A percentile compares a stretch with the other conserved stretches of the same genome.
phyloP scores from a whole-genome alignment of 345 rosid genomes.

The Euclidium syriacum region DNA sequence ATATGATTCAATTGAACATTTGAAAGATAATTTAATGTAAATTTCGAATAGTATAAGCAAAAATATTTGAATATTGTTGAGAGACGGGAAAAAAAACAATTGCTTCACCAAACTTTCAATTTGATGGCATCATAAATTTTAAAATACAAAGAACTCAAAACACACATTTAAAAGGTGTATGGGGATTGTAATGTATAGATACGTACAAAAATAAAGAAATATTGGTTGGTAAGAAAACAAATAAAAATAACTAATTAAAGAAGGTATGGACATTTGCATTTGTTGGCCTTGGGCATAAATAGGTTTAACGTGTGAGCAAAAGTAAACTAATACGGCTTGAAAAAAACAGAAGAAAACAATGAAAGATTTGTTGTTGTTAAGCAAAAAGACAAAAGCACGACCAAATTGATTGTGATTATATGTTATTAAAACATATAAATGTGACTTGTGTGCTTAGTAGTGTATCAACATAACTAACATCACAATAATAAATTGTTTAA shows the following conservation, averaged over 20 bases:
- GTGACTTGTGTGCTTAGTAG: constrained; percentile 5
- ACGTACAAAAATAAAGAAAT: neutral
- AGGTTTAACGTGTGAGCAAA: constrained; percentile 29
- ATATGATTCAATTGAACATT: no score
- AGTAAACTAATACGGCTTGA: constrained; percentile 10
- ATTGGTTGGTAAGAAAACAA: constrained; percentile 17
- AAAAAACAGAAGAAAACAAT: constrained; percentile 7
- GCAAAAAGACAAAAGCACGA: constrained; percentile 14
- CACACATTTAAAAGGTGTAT: no score
- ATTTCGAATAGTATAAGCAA: no score
- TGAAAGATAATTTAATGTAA: no score
- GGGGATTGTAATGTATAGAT: neutral
- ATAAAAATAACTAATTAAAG: neutral
- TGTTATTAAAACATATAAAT: neutral
- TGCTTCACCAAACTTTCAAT: no score
- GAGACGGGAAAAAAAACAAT: no score
- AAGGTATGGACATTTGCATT: neutral
- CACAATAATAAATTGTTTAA: neutral
- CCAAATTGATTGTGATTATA: neutral
- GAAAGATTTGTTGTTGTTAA: constrained; percentile 9
- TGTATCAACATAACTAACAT: neutral
- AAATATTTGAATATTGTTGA: no score
- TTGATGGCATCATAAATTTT: no score
- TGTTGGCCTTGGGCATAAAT: neutral
- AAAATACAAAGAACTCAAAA: no score